These are phyloP conservation scores for Cryptococcus floricola DNA, from an alignment of 1,284 basidiomycete genomes.

Conservation along the genomic window DNA sequence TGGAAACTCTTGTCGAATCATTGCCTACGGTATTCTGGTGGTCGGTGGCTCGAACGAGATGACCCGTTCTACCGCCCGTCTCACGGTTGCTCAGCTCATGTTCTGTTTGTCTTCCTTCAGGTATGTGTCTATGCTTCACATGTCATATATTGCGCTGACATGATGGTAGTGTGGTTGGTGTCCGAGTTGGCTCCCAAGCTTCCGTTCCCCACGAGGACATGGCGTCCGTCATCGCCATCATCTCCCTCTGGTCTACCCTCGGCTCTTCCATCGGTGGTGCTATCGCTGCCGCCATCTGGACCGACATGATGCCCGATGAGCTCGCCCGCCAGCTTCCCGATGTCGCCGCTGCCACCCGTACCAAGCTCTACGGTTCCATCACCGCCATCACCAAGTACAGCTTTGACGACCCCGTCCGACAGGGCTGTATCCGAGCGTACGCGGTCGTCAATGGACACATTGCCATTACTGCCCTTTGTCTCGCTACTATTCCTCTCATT, in stretches of 20 bases:
- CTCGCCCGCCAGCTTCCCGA: slow-evolving; percentile 55
- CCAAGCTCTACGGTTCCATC: slow-evolving; percentile 54
- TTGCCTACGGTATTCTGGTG: too few species aligned
- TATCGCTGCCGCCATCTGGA: slow-evolving; percentile 44
- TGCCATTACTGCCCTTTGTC: slow-evolving; percentile 15
- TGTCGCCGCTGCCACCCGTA: slow-evolving; percentile 21
- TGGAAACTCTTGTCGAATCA: too few species aligned
- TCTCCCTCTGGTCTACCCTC: slow-evolving; percentile 37
- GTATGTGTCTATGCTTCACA: neutral
- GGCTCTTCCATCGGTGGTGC: slow-evolving; percentile 25
- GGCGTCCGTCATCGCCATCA: slow-evolving; percentile 33
- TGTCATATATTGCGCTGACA: neutral
- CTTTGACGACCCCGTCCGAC: slow-evolving; percentile 54
- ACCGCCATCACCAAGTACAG: slow-evolving; percentile 51
- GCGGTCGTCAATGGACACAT: slow-evolving; percentile 13
- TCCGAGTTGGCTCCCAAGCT: slow-evolving; percentile 40
- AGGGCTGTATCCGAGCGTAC: slow-evolving; percentile 42
- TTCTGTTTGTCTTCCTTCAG: slow-evolving; percentile 2
- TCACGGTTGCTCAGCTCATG: slow-evolving; percentile 1
- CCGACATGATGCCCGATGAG: slow-evolving; percentile 52
- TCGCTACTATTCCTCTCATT: slow-evolving; percentile 20
- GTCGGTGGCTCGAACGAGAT: too few species aligned
- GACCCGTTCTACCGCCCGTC: neutral
- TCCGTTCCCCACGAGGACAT: slow-evolving; percentile 42
- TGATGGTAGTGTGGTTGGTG: slow-evolving; percentile 32